phyloP scores from a whole-genome alignment of 2,329 filamentous ascomycete species.

The Fusarium xyrophilum region DNA sequence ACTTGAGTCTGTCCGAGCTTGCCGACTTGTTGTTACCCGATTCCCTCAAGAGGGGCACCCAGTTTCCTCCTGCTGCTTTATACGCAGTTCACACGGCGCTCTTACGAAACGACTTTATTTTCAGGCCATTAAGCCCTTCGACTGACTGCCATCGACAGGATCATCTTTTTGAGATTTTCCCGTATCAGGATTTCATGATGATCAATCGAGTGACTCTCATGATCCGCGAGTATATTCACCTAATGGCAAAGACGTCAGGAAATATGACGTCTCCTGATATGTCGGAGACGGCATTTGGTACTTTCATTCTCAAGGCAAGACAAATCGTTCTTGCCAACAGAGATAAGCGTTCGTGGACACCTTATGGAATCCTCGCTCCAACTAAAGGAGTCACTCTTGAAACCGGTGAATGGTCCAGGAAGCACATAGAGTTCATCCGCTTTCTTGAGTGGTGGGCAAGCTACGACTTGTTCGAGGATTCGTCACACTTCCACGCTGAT shows the following conservation, averaged over 20 bases:
- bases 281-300: conserved; percentile 42
- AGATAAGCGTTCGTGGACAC: conserved; percentile 55
- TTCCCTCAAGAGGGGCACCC: conserved; percentile 45
- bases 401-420: conserved; percentile 41
- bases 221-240: conserved; percentile 45
- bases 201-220: conserved; percentile 45
- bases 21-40: conserved; percentile 53
- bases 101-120: conserved; percentile 64
- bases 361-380: conserved; percentile 54
- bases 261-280: conserved; percentile 29
- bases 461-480: conserved; percentile 59
- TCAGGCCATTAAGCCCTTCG: conserved; percentile 60
- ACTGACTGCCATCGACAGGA: conserved; percentile 57
- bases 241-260: conserved; percentile 23
- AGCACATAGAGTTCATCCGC: conserved; percentile 60
- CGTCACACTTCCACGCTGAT: conserved; percentile 64
- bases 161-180: conserved; percentile 66
- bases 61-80: conserved; percentile 57
- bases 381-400: conserved; percentile 33
- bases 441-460: conserved; percentile 75
- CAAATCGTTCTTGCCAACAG: conserved; percentile 60
- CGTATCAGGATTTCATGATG: conserved; percentile 41
- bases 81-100: conserved; percentile 76
- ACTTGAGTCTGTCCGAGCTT: conserved; percentile 60
- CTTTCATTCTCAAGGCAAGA: conserved; percentile 60